A percentile compares a stretch with the other conserved stretches of the same genome.
Evolutionary conservation across 1,139 yeast genomes (phyloP).

Genomic region (Hemisphaericaspora xylofermentans): DNA sequence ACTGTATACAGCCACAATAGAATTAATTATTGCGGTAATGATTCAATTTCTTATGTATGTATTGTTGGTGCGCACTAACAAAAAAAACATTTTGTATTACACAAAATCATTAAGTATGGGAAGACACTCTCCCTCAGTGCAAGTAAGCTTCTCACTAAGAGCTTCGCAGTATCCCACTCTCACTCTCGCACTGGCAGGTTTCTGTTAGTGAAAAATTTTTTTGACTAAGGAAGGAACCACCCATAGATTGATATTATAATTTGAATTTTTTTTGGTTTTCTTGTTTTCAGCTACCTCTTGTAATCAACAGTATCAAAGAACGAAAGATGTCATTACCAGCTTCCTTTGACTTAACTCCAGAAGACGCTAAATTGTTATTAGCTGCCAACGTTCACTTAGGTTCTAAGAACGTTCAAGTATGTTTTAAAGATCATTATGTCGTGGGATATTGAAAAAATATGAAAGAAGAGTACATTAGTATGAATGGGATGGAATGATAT

Average conservation of each 20-base stretch:
- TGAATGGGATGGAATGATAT: not conserved
- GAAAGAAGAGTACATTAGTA: not conserved
- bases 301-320: constrained; percentile 6
- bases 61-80: not conserved
- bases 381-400: constrained; percentile 99
- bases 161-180: not conserved
- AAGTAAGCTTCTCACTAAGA: not conserved
- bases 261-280: constrained; percentile 3
- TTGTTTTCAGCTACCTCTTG: constrained; percentile 6
- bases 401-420: constrained; percentile 98
- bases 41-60: not conserved
- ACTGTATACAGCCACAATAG: not conserved
- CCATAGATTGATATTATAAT: not conserved
- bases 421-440: too few species aligned
- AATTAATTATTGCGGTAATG: constrained; percentile 2
- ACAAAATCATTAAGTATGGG: too few species aligned
- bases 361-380: constrained; percentile 98
- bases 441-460: not conserved
- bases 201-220: constrained; percentile 2
- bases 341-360: constrained; percentile 91
- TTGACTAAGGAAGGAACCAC: constrained; percentile 2
- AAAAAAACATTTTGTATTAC: not conserved
- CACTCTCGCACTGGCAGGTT: not conserved
- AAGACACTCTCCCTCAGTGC: not conserved
- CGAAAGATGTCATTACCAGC: constrained; percentile 77